phyloP scores from a whole-genome alignment of 768 basidiomycete genomes.

The Russula virescens region DNA sequence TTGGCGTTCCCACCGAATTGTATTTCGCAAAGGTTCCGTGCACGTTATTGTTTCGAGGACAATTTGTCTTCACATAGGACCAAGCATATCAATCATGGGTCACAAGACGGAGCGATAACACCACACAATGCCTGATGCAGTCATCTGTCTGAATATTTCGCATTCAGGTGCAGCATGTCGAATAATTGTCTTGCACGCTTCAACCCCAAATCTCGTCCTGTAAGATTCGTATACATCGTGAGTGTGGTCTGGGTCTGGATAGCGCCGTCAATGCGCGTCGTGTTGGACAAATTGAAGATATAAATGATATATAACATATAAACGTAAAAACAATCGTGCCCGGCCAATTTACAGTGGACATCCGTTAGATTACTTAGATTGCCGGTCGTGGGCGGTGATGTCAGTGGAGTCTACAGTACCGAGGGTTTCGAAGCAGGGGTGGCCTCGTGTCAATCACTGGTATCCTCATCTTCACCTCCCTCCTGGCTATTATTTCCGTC shows the following conservation, averaged over 20 bases:
- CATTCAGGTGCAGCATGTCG: not conserved
- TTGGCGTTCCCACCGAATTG: not conserved
- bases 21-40: not conserved
- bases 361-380: not conserved
- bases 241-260: too few relatives aligned
- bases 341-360: not conserved
- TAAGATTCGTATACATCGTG: too few relatives aligned
- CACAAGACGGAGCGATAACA: not conserved
- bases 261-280: not conserved
- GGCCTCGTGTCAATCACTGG: not conserved
- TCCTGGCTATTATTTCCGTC: constrained; percentile 7
- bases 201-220: too few relatives aligned
- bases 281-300: not conserved
- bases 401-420: not conserved
- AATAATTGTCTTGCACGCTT: not conserved
- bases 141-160: too few relatives aligned
- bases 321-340: not conserved
- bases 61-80: not conserved
- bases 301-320: not conserved
- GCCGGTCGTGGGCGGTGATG: not conserved
- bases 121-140: not conserved
- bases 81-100: not conserved
- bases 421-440: too few relatives aligned
- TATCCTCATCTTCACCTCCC: not conserved
- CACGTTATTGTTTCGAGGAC: not conserved